phyloP scores from a whole-genome alignment of 108 stramenopile genomes.

The Pseudonitzschia pungens region DNA sequence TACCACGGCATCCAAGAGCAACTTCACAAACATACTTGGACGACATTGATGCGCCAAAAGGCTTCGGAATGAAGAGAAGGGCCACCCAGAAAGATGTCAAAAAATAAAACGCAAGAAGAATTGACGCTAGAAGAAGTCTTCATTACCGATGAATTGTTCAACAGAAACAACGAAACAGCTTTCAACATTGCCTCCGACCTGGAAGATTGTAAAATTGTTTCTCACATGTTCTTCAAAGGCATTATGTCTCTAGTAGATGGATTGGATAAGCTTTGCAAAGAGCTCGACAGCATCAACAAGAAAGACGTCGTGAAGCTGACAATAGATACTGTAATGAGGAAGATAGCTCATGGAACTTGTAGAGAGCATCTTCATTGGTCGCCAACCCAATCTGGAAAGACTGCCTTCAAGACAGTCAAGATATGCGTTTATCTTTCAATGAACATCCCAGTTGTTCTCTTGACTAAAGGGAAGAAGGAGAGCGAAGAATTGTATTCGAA shows the following conservation, averaged over 20 bases:
- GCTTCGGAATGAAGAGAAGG: no score
- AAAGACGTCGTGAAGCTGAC: not conserved
- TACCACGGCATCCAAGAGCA: no score
- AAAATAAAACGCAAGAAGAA: no score
- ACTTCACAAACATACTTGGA: no score
- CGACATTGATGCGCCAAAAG: no score
- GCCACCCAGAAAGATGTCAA: no score
- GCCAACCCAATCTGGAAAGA: conserved; percentile 11
- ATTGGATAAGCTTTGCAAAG: not conserved
- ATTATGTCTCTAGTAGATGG: not conserved
- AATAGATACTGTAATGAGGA: not conserved
- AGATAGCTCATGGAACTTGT: not conserved
- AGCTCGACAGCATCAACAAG: not conserved
- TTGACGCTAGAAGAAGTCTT: not conserved
- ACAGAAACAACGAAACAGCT: not conserved
- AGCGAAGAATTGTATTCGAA: not conserved
- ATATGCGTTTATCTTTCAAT: not conserved
- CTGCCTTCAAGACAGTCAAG: conserved; percentile 5
- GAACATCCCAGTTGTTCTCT: conserved; percentile 3
- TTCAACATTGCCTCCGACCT: not conserved
- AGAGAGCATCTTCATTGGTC: not conserved
- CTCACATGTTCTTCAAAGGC: not conserved
- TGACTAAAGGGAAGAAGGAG: conserved; percentile 9
- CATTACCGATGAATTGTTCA: not conserved
- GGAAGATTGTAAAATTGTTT: not conserved